These are phyloP conservation scores for Neurospora sp. DNA, from an alignment of 2,329 filamentous ascomycete genomes.

Conservation along the genomic window DNA sequence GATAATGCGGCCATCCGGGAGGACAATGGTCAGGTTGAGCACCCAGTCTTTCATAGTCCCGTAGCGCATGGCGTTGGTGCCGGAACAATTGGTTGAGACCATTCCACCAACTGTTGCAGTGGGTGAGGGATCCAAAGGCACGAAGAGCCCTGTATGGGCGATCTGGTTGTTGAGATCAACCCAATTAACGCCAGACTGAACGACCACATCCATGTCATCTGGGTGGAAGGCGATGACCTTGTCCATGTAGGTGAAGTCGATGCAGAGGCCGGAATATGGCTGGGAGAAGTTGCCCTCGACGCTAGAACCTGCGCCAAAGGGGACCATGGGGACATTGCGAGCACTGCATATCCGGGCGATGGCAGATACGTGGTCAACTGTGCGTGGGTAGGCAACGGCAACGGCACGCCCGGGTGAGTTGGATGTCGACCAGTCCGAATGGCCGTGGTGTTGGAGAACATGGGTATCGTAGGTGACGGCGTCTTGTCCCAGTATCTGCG, in stretches of 20 bases:
- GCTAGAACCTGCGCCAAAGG: constrained; percentile 61
- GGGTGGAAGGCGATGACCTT: constrained; percentile 53
- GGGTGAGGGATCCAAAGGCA: constrained; percentile 76
- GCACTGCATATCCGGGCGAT: constrained; percentile 55
- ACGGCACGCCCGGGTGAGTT: constrained; percentile 55
- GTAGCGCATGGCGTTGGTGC: constrained; percentile 76
- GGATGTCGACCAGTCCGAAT: constrained; percentile 61
- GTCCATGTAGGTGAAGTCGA: constrained; percentile 62
- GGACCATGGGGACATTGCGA: constrained; percentile 59
- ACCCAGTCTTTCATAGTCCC: constrained; percentile 90
- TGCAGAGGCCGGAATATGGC: constrained; percentile 56
- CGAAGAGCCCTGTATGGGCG: constrained; percentile 61
- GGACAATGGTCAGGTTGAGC: constrained; percentile 67
- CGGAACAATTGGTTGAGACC: constrained; percentile 56
- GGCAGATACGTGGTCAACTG: constrained; percentile 53
- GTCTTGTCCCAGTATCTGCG: constrained; percentile 43
- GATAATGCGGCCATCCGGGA: constrained; percentile 67
- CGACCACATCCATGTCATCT: constrained; percentile 61
- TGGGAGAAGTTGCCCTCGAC: constrained; percentile 64
- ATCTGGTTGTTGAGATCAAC: constrained; percentile 66
- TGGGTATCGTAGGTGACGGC: constrained; percentile 54
- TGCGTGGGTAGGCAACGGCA: constrained; percentile 49
- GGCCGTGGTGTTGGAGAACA: constrained; percentile 54
- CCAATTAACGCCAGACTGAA: constrained; percentile 71
- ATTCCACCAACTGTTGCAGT: constrained; percentile 79